phyloP scores from a whole-genome alignment of 495 filamentous ascomycete genomes.

The Corynascus novoguineensis region DNA sequence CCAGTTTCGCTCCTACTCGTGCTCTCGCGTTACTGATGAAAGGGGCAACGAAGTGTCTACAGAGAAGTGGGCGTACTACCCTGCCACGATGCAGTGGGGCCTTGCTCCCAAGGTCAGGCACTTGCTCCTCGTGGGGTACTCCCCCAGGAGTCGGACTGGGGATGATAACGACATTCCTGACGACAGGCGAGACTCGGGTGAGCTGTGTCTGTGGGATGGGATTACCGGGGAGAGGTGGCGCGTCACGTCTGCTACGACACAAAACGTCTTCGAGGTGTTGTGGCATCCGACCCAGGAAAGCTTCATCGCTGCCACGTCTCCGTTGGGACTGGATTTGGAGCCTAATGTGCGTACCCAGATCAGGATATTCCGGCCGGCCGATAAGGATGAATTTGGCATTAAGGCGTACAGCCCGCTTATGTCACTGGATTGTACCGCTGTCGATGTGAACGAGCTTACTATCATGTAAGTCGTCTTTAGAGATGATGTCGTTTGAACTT shows the following conservation, averaged over 20 bases:
- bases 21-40: constrained; percentile 42
- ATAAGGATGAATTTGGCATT: constrained; percentile 25
- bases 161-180: constrained; percentile 52
- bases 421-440: constrained; percentile 63
- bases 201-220: constrained; percentile 69
- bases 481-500: too few species aligned
- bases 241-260: constrained; percentile 48
- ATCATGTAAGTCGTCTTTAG: constrained; percentile 41
- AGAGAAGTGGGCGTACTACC: constrained; percentile 55
- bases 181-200: constrained; percentile 51
- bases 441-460: constrained; percentile 83
- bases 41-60: constrained; percentile 37
- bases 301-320: constrained; percentile 60
- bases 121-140: constrained; percentile 71
- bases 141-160: constrained; percentile 49
- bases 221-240: constrained; percentile 41
- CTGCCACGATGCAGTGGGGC: constrained; percentile 74
- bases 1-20: constrained; percentile 37
- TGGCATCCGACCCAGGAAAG: constrained; percentile 62
- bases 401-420: constrained; percentile 35
- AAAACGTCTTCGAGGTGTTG: constrained; percentile 73
- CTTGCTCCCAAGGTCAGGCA: constrained; percentile 42
- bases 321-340: constrained; percentile 38
- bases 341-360: constrained; percentile 46
- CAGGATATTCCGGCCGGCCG: constrained; percentile 36